Conservation (phyloP, 2,329 filamentous ascomycete species). For the Helminthosporium solani region DNA sequence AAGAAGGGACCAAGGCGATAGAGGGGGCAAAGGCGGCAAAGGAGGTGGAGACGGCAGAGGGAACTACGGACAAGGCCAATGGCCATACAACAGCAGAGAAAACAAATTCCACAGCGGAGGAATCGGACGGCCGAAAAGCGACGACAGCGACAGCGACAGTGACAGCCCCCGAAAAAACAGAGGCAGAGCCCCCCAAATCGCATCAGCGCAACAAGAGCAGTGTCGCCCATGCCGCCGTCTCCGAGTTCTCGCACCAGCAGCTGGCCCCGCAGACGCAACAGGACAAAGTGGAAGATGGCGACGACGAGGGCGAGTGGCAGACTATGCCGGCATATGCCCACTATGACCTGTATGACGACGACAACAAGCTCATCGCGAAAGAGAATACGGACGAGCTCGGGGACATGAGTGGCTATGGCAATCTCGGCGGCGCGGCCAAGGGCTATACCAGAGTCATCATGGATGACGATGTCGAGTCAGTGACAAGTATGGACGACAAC, state of each 20-base stretch:
- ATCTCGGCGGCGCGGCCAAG: conserved; percentile 84
- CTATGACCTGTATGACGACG: conserved; percentile 94
- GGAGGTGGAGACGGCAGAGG: conserved; percentile 7
- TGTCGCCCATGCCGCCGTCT: conserved; percentile 47
- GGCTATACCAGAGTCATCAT: conserved; percentile 94
- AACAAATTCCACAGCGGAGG: not conserved
- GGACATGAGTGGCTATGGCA: conserved; percentile 69
- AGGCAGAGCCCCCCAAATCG: not conserved
- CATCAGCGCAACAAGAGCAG: conserved; percentile 9
- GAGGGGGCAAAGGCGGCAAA: conserved; percentile 4
- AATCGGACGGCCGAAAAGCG: no score
- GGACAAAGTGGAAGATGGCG: conserved; percentile 54
- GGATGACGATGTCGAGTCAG: conserved; percentile 91
- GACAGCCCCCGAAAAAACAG: not conserved
- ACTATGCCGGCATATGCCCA: conserved; percentile 90
- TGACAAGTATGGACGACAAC: conserved; percentile 95
- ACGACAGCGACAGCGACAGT: not conserved
- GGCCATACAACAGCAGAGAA: conserved; percentile 13
- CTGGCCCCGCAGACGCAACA: conserved; percentile 55
- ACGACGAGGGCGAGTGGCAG: conserved; percentile 81
- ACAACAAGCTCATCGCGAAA: conserved; percentile 80
- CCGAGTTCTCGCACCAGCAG: conserved; percentile 91
- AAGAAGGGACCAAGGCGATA: conserved; percentile 6
- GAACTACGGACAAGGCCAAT: conserved; percentile 15
- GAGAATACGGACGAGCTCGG: conserved; percentile 72